A percentile compares a stretch with the other conserved stretches of the same genome.
Conservation (phyloP, 768 basidiomycete genomes). For the Scleroderma citrinum region DNA sequence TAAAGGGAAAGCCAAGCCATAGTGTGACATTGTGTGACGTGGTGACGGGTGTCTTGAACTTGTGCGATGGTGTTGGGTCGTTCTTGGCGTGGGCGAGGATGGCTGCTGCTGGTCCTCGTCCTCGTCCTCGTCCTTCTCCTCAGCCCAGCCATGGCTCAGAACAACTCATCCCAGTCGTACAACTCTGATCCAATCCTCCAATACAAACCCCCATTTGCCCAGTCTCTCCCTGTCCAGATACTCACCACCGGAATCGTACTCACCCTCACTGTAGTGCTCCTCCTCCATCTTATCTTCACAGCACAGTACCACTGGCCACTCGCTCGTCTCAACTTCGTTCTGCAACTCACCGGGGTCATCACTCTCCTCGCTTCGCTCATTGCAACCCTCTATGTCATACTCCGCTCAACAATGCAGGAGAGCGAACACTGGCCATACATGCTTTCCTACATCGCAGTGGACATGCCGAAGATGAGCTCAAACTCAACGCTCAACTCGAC, state of each 20-base stretch:
- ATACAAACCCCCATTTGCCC: conserved; percentile 75
- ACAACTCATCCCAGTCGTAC: conserved; percentile 7
- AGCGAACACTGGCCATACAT: conserved; percentile 90
- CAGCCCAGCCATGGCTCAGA: conserved; percentile 18
- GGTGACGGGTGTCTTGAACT: no score
- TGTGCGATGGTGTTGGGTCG: no score
- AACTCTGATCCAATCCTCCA: conserved; percentile 65
- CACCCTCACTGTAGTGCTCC: conserved; percentile 76
- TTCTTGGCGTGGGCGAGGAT: neutral
- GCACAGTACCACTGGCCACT: conserved; percentile 95
- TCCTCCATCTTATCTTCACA: conserved; percentile 92
- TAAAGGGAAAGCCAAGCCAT: no score
- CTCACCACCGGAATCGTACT: conserved; percentile 79
- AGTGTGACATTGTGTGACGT: no score
- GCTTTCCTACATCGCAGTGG: conserved; percentile 85
- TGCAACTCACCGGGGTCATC: conserved; percentile 80
- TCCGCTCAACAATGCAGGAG: conserved; percentile 51
- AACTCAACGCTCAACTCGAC: conserved; percentile 10
- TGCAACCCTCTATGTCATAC: conserved; percentile 72
- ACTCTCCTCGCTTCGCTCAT: conserved; percentile 73
- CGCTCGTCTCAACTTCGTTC: conserved; percentile 84
- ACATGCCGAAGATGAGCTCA: conserved; percentile 40
- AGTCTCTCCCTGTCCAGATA: conserved; percentile 88
- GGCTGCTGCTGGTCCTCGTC: neutral
- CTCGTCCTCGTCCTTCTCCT: conserved; percentile 8